Conservation (phyloP, 129 eudicot genomes). For the Chrysanthemum lavandulifolium region DNA sequence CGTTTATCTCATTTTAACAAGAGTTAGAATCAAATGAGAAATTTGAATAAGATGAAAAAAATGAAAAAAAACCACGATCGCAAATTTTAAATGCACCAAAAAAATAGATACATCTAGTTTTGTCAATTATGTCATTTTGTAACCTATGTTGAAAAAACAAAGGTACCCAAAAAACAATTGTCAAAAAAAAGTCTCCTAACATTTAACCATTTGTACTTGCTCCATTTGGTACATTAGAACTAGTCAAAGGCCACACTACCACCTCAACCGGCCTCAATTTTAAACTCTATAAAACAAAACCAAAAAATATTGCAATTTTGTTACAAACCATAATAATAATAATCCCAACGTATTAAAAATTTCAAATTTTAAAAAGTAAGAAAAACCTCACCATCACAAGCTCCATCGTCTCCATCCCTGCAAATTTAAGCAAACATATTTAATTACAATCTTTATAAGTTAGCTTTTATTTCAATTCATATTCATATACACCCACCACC, state of each 20-base stretch:
- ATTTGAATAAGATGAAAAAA: no score
- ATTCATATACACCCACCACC: conserved; percentile 55
- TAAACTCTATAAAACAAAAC: not conserved
- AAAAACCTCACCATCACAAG: not conserved
- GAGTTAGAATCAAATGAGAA: no score
- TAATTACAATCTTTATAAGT: conserved; percentile 8
- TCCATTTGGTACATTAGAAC: conserved; percentile 13
- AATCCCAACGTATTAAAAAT: conserved; percentile 8
- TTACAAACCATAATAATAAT: no score
- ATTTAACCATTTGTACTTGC: conserved; percentile 7
- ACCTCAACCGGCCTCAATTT: conserved; percentile 17
- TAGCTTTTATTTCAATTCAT: conserved; percentile 69
- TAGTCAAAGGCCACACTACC: conserved; percentile 13
- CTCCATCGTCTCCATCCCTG: conserved; percentile 37
- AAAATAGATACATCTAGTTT: no score
- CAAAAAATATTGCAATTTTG: not conserved
- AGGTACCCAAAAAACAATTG: not conserved
- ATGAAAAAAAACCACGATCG: no score
- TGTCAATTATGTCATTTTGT: no score
- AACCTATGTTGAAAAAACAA: not conserved
- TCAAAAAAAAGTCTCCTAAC: not conserved
- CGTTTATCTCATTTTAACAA: no score
- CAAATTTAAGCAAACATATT: conserved; percentile 35
- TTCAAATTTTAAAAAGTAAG: not conserved
- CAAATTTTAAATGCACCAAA: no score